Evolutionary conservation across 306 rosid genomes (phyloP).

Genomic region (Inga oerstediana): DNA sequence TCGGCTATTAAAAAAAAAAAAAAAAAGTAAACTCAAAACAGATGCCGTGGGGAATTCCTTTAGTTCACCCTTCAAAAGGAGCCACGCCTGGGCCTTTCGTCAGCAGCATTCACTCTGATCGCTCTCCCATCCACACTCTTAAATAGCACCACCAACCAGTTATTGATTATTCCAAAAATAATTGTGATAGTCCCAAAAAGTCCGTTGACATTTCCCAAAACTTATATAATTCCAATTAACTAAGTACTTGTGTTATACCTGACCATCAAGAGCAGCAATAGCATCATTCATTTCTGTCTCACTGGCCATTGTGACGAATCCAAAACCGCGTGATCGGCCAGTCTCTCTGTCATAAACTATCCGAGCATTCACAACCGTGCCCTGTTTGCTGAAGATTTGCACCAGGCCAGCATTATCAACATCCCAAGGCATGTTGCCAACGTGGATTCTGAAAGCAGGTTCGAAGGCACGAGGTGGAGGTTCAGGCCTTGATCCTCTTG

Average conservation of each 20-base stretch:
- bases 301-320: constrained; percentile 79
- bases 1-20: constrained; percentile 28
- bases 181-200: not conserved
- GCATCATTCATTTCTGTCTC: constrained; percentile 82
- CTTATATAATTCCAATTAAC: not conserved
- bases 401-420: constrained; percentile 71
- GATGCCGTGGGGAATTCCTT: constrained; percentile 30
- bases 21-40: constrained; percentile 12
- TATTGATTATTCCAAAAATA: constrained; percentile 7
- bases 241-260: constrained; percentile 54
- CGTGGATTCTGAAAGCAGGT: constrained; percentile 58
- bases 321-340: constrained; percentile 97
- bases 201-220: not conserved
- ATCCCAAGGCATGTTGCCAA: constrained; percentile 92
- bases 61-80: constrained; percentile 44
- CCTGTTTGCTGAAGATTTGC: constrained; percentile 80
- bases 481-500: constrained; percentile 72
- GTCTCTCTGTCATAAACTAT: constrained; percentile 83
- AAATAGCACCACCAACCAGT: constrained; percentile 33
- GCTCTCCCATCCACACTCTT: constrained; percentile 88
- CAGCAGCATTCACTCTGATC: constrained; percentile 86
- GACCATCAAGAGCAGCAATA: constrained; percentile 93
- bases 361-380: constrained; percentile 73
- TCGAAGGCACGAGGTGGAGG: constrained; percentile 57
- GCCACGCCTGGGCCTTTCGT: constrained; percentile 74